Evolutionary conservation across 2,329 filamentous ascomycete genomes (phyloP), one percentile per base, ranked within the genome.

Genomic region (Lasiodiplodia theobromae): DNA sequence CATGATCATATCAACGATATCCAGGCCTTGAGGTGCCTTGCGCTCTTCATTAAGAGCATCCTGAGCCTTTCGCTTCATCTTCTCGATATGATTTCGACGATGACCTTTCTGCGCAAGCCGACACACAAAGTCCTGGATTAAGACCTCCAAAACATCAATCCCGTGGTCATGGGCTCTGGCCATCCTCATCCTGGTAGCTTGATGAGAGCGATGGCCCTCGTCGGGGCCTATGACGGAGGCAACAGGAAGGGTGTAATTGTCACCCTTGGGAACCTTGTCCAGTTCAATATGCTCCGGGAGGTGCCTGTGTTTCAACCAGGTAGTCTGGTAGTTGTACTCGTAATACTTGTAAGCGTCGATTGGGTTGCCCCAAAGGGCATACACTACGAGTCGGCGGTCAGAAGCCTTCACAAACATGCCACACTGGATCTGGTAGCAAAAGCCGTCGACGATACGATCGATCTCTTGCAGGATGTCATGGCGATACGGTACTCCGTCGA

Each of bases 271-370:
- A 3, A 75, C 49, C 6, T 75, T 68, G 3, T 66, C 53, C 2
- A 76, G 71, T 1, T 74, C 71, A 7, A 75, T 70, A 60, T 77
- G 75, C 69, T 76, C 75, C 1, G 74, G 72, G 0, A 76, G 66
- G 64, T 76, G 76, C 12, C 71, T 60, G 49, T 76, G 73, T 3
- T 72, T 69, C 38, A 76, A 47, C 60, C 71, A 73, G 3, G 72
- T 71, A 5, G 71, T 70, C 44, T 71, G 75, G 23, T 74, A 74
- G n/a, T 71, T 72, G 52, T 76, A 76, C 68, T 75, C 73, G 49
- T 71, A 77, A 69, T 72, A 76, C 66, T 77, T 76, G 71, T 74
- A 77, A 0, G 74, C 74, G 56, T 77, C 75, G 3, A 74, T 69
- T 1, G 73, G 72, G n/a, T 77, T 75, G 8, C 75, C 75, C 69